These are phyloP conservation scores for Lumnitzera littorea DNA, from an alignment of 345 rosid species.

Conservation along the genomic window DNA sequence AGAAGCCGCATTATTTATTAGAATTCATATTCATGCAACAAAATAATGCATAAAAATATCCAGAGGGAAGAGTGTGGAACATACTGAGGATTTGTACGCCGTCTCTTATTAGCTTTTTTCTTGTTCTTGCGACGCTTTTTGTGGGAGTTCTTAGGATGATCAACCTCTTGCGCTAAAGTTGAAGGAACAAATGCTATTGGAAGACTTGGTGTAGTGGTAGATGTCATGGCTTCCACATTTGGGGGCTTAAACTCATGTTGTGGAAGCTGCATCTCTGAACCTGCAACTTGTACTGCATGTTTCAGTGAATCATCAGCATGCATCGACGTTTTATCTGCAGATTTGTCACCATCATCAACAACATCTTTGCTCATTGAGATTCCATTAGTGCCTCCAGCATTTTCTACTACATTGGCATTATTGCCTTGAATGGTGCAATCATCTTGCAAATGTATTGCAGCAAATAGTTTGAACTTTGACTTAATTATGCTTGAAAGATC, in stretches of 20 bases:
- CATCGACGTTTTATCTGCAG: too few species aligned
- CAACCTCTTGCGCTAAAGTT: not conserved
- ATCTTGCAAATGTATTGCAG: slow-evolving; percentile 14
- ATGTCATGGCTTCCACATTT: not conserved
- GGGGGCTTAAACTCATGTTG: too few species aligned
- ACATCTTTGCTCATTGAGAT: not conserved
- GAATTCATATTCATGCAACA: too few species aligned
- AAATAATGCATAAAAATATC: too few species aligned
- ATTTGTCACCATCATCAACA: too few species aligned
- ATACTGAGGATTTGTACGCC: too few species aligned
- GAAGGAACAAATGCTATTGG: slow-evolving; percentile 22
- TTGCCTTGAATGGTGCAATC: slow-evolving; percentile 5
- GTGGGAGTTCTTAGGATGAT: not conserved
- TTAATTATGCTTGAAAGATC: slow-evolving; percentile 23
- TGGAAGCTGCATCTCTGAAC: slow-evolving; percentile 8
- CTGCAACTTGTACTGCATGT: slow-evolving; percentile 5
- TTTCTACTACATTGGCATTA: not conserved
- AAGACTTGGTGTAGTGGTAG: not conserved
- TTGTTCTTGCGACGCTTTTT: slow-evolving; percentile 13
- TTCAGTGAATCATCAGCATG: not conserved
- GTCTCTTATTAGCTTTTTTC: slow-evolving; percentile 10
- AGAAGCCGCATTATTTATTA: too few species aligned
- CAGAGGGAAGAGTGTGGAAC: too few species aligned
- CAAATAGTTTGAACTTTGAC: slow-evolving; percentile 27
- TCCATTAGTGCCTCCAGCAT: not conserved